These are phyloP conservation scores for Phaeotremella skinneri DNA, from an alignment of 768 basidiomycete species.

Conservation along the genomic window DNA sequence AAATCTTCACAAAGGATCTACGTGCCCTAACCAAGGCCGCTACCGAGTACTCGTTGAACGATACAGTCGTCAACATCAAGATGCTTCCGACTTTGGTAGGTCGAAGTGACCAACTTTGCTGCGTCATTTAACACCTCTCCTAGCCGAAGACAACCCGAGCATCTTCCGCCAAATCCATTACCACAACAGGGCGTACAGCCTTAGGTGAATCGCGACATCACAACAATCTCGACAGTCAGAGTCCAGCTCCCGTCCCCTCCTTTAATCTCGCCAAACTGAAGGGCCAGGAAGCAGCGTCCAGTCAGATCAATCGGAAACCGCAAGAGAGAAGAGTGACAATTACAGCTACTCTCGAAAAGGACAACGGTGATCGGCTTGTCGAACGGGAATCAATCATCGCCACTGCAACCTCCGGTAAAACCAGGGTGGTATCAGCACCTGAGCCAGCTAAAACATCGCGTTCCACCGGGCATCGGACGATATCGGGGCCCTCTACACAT, in stretches of 20 bases:
- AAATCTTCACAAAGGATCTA: conserved; percentile 20
- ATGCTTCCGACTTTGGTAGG: conserved; percentile 3
- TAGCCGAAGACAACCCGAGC: not conserved
- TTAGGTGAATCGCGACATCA: not conserved
- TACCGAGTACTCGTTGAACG: not conserved
- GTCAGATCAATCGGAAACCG: not conserved
- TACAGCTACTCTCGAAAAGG: not conserved
- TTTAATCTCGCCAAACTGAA: not conserved
- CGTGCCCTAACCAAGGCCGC: conserved; percentile 11
- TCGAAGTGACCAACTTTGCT: not conserved
- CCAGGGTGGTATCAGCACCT: not conserved
- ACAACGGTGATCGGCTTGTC: not conserved
- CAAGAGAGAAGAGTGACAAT: not conserved
- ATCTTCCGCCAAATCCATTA: not conserved
- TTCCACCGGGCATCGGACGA: not conserved
- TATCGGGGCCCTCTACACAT: not conserved
- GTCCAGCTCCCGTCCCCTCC: not conserved
- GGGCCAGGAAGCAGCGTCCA: not conserved
- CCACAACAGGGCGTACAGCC: not conserved
- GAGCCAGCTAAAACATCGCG: not conserved
- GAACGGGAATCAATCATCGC: not conserved
- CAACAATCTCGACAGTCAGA: not conserved
- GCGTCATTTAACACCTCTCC: no score
- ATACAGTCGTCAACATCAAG: conserved; percentile 12
- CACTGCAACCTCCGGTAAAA: not conserved